phyloP scores from a whole-genome alignment of 768 basidiomycete genomes.

The Collybia mongolica region DNA sequence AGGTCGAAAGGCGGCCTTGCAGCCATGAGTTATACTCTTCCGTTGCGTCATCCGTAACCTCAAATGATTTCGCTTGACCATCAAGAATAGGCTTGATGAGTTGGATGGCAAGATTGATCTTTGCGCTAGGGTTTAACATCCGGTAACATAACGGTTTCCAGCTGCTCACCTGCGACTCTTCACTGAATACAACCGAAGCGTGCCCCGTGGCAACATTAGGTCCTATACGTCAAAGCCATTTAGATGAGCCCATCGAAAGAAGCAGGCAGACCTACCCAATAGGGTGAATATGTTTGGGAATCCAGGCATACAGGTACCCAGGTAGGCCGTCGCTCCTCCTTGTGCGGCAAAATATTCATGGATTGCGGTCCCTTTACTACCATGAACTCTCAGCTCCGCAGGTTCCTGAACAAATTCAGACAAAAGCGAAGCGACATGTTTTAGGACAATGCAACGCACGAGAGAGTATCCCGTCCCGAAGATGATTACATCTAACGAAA shows the following conservation, averaged over 20 bases:
- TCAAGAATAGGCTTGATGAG: slow-evolving; percentile 52
- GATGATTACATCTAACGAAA: slow-evolving; percentile 57
- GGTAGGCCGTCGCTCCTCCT: slow-evolving; percentile 51
- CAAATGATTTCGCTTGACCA: slow-evolving; percentile 47
- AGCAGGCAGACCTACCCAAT: slow-evolving; percentile 30
- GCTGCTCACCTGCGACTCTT: slow-evolving; percentile 50
- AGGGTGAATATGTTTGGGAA: slow-evolving; percentile 55
- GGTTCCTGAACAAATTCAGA: slow-evolving; percentile 29
- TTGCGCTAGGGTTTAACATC: neutral
- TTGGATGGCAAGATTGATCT: slow-evolving; percentile 51
- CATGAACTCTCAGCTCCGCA: slow-evolving; percentile 34
- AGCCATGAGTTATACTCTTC: slow-evolving; percentile 52
- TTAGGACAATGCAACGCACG: slow-evolving; percentile 15
- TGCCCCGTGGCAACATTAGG: slow-evolving; percentile 61
- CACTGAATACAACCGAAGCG: slow-evolving; percentile 53
- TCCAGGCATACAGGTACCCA: slow-evolving; percentile 51
- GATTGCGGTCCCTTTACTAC: slow-evolving; percentile 40
- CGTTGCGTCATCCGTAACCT: slow-evolving; percentile 44
- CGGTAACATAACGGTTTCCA: too few species aligned
- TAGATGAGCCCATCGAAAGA: neutral
- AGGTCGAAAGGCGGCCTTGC: slow-evolving; percentile 41
- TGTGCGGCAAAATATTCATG: slow-evolving; percentile 45
- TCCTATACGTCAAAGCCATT: slow-evolving; percentile 23
- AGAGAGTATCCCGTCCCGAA: slow-evolving; percentile 54
- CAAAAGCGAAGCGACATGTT: slow-evolving; percentile 1